Conservation (phyloP, 441 rosid species). For the Populus tomentosa region DNA sequence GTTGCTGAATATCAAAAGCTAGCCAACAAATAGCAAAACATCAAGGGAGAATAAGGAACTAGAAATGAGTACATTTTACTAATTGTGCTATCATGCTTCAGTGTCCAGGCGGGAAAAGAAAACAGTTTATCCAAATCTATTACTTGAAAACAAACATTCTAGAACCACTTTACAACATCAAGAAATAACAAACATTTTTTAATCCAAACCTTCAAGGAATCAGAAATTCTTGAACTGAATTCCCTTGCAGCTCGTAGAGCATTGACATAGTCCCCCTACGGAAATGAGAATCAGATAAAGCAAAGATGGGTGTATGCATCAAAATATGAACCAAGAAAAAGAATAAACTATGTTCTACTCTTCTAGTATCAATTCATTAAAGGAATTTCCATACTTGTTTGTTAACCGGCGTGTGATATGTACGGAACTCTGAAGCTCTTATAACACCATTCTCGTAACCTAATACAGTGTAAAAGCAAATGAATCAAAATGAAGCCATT, state of each 20-base stretch:
- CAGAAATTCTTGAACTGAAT: slow-evolving; percentile 64
- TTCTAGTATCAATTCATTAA: slow-evolving; percentile 5
- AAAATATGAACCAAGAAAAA: slow-evolving; percentile 1
- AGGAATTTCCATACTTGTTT: slow-evolving; percentile 52
- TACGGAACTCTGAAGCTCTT: slow-evolving; percentile 89
- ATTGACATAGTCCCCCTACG: slow-evolving; percentile 75
- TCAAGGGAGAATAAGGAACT: background rate
- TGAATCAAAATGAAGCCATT: background rate
- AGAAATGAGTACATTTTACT: background rate
- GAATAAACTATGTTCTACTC: background rate
- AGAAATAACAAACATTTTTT: background rate
- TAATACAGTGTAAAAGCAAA: slow-evolving; percentile 23
- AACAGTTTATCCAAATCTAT: background rate
- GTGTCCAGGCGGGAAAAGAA: background rate
- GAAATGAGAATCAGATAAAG: slow-evolving; percentile 20
- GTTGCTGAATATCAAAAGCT: background rate
- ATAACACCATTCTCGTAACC: slow-evolving; percentile 73
- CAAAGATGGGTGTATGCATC: background rate
- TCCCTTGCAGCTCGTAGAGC: slow-evolving; percentile 88
- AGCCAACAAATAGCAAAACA: background rate
- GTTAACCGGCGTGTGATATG: slow-evolving; percentile 92
- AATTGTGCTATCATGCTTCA: background rate
- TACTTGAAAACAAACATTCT: background rate
- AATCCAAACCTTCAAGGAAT: slow-evolving; percentile 62
- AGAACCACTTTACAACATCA: background rate